Evolutionary conservation across 192 early-diverging fungal genomes (phyloP).

Genomic region (Radiomyces spectabilis): DNA sequence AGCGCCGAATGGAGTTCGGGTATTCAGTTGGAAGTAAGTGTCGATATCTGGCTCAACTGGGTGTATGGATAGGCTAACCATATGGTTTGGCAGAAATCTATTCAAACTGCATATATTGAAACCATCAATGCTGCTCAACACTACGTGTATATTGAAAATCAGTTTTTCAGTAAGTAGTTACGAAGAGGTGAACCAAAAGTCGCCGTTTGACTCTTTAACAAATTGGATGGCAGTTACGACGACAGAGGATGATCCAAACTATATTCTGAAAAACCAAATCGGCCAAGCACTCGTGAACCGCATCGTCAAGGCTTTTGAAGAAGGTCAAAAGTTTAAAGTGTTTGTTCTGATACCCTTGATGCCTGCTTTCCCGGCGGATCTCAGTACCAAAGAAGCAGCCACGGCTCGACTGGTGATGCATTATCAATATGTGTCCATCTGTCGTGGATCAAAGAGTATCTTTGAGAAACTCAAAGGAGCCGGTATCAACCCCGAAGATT

Average conservation of each 20-base stretch:
- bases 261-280: conserved; percentile 71
- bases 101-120: conserved; percentile 73
- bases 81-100: conserved; percentile 52
- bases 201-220: background rate
- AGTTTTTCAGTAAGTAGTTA: conserved; percentile 70
- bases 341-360: conserved; percentile 81
- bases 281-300: conserved; percentile 76
- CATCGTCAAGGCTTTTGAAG: conserved; percentile 59
- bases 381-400: conserved; percentile 64
- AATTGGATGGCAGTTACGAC: conserved; percentile 48
- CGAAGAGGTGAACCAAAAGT: background rate
- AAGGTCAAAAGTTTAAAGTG: conserved; percentile 64
- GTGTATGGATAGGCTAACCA: no score
- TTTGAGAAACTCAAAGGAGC: conserved; percentile 41
- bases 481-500: conserved; percentile 49
- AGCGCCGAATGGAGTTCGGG: conserved; percentile 62
- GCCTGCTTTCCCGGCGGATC: conserved; percentile 82
- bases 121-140: conserved; percentile 65
- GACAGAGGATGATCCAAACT: conserved; percentile 27
- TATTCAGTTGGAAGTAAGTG: conserved; percentile 46
- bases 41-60: background rate
- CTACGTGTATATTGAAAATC: conserved; percentile 88
- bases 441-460: conserved; percentile 66
- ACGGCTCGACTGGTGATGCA: conserved; percentile 64
- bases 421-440: conserved; percentile 75